phyloP scores from a whole-genome alignment of 192 early-diverging fungal genomes.

The Borealophlyctis nickersoniae region DNA sequence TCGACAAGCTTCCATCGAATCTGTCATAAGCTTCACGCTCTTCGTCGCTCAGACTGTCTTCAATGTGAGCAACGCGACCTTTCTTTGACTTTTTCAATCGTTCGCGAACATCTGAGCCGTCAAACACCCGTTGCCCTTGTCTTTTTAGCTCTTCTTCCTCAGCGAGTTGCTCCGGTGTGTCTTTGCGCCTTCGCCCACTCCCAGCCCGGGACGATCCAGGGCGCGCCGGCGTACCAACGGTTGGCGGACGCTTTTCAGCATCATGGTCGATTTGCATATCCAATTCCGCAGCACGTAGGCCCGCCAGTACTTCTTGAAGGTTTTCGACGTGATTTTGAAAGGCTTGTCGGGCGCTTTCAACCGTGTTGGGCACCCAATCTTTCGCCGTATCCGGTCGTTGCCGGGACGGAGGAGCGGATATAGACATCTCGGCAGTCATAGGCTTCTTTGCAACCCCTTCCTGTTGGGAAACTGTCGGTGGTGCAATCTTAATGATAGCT shows the following conservation, averaged over 20 bases:
- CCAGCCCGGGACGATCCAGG: slow-evolving; percentile 1
- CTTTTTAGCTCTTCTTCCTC: slow-evolving; percentile 17
- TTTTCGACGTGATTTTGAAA: slow-evolving; percentile 49
- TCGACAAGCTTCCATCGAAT: neutral
- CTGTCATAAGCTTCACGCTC: neutral
- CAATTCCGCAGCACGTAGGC: slow-evolving; percentile 49
- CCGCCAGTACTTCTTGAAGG: slow-evolving; percentile 50
- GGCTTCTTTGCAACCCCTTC: slow-evolving; percentile 21
- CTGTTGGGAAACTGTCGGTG: slow-evolving; percentile 24
- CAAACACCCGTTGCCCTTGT: slow-evolving; percentile 34
- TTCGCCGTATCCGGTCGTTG: slow-evolving; percentile 1
- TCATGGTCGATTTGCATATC: slow-evolving; percentile 26
- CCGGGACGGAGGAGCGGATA: slow-evolving; percentile 5
- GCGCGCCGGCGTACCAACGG: slow-evolving; percentile 5
- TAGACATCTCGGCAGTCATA: slow-evolving; percentile 40
- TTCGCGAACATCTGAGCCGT: slow-evolving; percentile 41
- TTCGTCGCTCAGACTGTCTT: neutral
- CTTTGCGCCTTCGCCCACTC: slow-evolving; percentile 4
- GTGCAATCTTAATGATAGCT: slow-evolving; percentile 58
- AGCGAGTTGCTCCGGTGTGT: neutral
- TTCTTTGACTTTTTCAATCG: slow-evolving; percentile 13
- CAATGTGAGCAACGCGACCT: neutral
- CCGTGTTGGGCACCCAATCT: slow-evolving; percentile 14
- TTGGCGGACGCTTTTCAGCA: slow-evolving; percentile 16
- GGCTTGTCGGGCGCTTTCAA: slow-evolving; percentile 36